Base-by-base conservation (phyloP, 2,329 filamentous ascomycete genomes). In the Beauveria pseudobassiana region DNA sequence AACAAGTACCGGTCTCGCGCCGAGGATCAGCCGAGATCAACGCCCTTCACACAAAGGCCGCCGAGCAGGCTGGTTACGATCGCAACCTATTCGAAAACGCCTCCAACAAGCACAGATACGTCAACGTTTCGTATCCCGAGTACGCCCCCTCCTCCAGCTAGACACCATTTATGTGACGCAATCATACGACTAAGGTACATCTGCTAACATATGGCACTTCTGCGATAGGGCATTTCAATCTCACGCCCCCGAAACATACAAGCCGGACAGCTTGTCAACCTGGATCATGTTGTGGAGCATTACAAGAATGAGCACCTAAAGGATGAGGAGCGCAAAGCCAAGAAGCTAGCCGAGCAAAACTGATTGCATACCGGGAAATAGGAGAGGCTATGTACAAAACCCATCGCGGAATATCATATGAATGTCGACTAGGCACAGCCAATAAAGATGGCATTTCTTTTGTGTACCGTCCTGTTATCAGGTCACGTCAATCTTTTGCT, bases 81-180 rank as follows among this genome's bases (percentile, higher is more conserved):
- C 81, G 78, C 69, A 80, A 84, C 66, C 75, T 86, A 57, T 79
- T 85, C 66, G 71, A 77, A 67, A 75, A 80, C 67, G 74, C 72
- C 59, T 72, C 70, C 42, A 69, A 74, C 67, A 76, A 76, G 70
- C 77, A 76, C 70, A 70, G 69, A 65, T 77, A 76, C 66, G 73
- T 82, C 66, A 81, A 85, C 64, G 76, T 85, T 66, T 77, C 78
- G 66, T 83, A 74, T 65, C 83, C 83, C 50, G 83, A 86, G 83
- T 86, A 78, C 64, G 82, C 80, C 5, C 12, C 24, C 55, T n/a
- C 3, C 4, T 10, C 40, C 34, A 58, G 62, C 61, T 52, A 49
- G 43, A 52, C 38, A 22, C 48, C 30, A 38, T 16, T 43, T 43
- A 30, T 14, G 9, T 34, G 26, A n/a, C 6, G 16, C 38, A 26